A percentile compares a stretch with the other conserved stretches of the same genome.
These are phyloP conservation scores for Monarda citriodora DNA, from an alignment of 305 asterid species.

Conservation along the genomic window DNA sequence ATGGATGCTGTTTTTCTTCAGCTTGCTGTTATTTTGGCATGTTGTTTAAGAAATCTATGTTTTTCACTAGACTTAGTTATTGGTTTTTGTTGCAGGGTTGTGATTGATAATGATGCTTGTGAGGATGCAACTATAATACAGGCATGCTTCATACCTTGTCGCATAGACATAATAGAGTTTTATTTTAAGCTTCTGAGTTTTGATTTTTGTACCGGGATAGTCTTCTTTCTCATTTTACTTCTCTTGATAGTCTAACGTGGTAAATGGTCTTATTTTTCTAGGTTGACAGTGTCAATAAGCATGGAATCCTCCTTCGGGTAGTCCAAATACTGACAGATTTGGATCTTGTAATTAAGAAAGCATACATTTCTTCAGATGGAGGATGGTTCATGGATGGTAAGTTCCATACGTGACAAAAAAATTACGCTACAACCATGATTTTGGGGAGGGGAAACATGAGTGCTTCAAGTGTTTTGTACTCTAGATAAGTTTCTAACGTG, in stretches of 20 bases:
- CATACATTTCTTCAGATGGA: slow-evolving; percentile 84
- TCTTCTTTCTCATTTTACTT: slow-evolving; percentile 6
- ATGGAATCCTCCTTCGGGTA: slow-evolving; percentile 74
- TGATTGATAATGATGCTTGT: slow-evolving; percentile 58
- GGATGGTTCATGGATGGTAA: slow-evolving; percentile 96
- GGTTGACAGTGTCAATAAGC: slow-evolving; percentile 81
- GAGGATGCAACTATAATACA: slow-evolving; percentile 75
- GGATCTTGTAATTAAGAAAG: slow-evolving; percentile 74
- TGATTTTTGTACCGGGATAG: slow-evolving; percentile 12
- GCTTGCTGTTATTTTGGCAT: slow-evolving; percentile 4
- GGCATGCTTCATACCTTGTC: slow-evolving; percentile 33
- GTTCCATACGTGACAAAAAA: slow-evolving; percentile 7
- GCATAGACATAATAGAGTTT: slow-evolving; percentile 3
- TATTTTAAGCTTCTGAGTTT: slow-evolving; percentile 10
- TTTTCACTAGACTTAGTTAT: slow-evolving; percentile 6
- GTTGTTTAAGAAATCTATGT: slow-evolving; percentile 2
- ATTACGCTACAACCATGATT: slow-evolving; percentile 2
- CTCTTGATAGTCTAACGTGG: slow-evolving; percentile 2
- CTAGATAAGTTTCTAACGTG: slow-evolving; percentile 1
- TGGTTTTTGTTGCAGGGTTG: slow-evolving; percentile 60
- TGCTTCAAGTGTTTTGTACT: slow-evolving; percentile 4
- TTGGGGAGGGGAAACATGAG: neutral
- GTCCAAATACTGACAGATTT: slow-evolving; percentile 82
- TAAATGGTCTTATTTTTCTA: slow-evolving; percentile 22
- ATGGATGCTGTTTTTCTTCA: neutral